Evolutionary conservation across 148 eudicot genomes (phyloP), one percentile per base, ranked within the genome.

Genomic region (Fagopyrum homotropicum): DNA sequence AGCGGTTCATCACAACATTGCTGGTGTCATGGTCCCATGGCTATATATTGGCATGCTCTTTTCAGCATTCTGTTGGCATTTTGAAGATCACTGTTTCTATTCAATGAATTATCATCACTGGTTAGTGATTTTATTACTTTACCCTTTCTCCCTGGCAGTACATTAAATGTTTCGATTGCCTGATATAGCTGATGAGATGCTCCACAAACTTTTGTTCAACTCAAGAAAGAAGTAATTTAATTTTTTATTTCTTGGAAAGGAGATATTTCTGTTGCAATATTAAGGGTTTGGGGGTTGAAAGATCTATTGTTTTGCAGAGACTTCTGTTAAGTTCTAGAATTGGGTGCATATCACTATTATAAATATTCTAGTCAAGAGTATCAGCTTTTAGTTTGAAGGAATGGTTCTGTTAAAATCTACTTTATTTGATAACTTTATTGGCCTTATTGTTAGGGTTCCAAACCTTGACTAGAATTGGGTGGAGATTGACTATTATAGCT

Each of bases 21-120:
- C 98, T 81, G 99, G 99, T 70, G 99, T 95, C 70, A 95, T 95
- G 99, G 99, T 95, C 49, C 99, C 99, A 44, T 95, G 99, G 99
- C 85, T 95, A 17, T 95, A 95, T 77, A 83, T 95, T 76, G 99
- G 99, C 80, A 95, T 95, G 99, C 90, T 95, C 47, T 95, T 95
- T 81, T 95, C 99, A 74, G 90, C 99, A 40, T 95, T 95, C 85
- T 95, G 99, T 85, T 95, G 99, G 99, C 99, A 95, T 82, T 92
- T 95, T 87, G 99, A 95, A 83, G 99, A 95, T 78, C 99, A 95
- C 80, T 95, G 99, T 75, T 95, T 95, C 79, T 95, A 95, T 81
- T 95, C 99, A 11, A 95, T 95, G 98, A 95, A 95, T 81, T 95
- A 95, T 83, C 99, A 75, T 75, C 99, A 95, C 89, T 95, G 99